Percentiles rank a stretch among this genome's conserved stretches.
These are phyloP conservation scores for Citrullus mucosospermus DNA, from an alignment of 306 rosid species.

Conservation along the genomic window DNA sequence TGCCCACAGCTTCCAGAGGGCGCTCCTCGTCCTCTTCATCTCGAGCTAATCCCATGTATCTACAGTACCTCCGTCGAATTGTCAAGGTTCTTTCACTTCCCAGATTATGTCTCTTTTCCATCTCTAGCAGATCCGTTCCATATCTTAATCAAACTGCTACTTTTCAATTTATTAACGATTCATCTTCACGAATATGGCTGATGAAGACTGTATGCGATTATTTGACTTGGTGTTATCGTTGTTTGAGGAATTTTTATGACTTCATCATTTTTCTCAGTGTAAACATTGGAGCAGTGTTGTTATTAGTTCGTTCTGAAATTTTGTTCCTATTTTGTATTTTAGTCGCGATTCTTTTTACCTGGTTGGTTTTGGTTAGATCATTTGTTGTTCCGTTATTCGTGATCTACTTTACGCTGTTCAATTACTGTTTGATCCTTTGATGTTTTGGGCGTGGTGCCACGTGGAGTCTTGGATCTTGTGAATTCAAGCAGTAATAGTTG, in stretches of 20 bases:
- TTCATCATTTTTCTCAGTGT: too few species aligned
- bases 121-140: conserved; percentile 37
- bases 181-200: neutral
- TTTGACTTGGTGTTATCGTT: neutral
- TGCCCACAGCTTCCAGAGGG: conserved; percentile 80
- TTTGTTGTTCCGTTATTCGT: neutral
- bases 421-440: neutral
- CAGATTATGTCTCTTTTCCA: neutral
- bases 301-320: neutral
- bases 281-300: neutral
- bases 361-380: neutral
- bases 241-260: neutral
- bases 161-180: neutral
- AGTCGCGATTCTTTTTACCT: neutral
- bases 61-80: conserved; percentile 83
- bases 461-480: conserved; percentile 7
- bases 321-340: neutral
- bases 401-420: neutral
- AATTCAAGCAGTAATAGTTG: neutral
- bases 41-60: conserved; percentile 66
- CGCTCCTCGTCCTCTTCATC: conserved; percentile 75
- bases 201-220: neutral
- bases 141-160: neutral
- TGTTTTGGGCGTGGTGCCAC: neutral
- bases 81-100: conserved; percentile 57